phyloP scores from a whole-genome alignment of 2,329 filamentous ascomycete species.

The Claviceps monticola region DNA sequence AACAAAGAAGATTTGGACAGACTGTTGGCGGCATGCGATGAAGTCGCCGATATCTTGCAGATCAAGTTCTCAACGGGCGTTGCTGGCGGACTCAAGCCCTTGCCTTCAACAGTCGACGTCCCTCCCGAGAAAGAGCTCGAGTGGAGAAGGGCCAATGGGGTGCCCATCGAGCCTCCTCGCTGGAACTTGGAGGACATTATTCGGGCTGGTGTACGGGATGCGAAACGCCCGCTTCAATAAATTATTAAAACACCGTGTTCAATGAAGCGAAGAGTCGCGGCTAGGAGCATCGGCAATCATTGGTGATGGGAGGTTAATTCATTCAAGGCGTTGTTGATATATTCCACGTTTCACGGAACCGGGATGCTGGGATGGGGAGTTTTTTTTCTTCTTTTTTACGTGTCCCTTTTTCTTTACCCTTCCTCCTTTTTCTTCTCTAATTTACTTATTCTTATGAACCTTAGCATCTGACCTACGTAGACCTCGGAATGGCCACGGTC shows the following conservation, averaged over 20 bases:
- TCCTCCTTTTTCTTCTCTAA: constrained; percentile 2
- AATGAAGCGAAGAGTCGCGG: constrained; percentile 2
- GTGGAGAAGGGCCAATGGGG: constrained; percentile 44
- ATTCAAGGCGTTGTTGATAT: not conserved
- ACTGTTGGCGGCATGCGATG: constrained; percentile 75
- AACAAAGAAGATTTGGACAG: constrained; percentile 97
- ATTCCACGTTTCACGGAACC: not conserved
- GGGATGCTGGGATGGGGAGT: constrained; percentile 7
- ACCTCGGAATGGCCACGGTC: constrained; percentile 3
- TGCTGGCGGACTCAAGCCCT: constrained; percentile 69
- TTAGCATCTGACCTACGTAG: constrained; percentile 9
- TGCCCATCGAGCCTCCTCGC: constrained; percentile 62
- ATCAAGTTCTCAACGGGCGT: constrained; percentile 96
- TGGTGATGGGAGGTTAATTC: not conserved
- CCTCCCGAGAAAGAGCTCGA: constrained; percentile 59
- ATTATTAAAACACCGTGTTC: not conserved
- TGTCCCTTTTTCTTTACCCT: not conserved
- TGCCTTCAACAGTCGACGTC: constrained; percentile 57
- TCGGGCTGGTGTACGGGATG: constrained; percentile 58
- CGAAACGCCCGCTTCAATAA: constrained; percentile 57
- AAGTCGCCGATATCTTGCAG: constrained; percentile 82
- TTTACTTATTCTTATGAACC: not conserved
- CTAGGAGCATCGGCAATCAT: not conserved
- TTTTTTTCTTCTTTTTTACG: constrained; percentile 1
- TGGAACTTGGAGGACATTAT: constrained; percentile 81